phyloP scores from a whole-genome alignment of 2,329 filamentous ascomycete species.

The Scorias spongiosa region DNA sequence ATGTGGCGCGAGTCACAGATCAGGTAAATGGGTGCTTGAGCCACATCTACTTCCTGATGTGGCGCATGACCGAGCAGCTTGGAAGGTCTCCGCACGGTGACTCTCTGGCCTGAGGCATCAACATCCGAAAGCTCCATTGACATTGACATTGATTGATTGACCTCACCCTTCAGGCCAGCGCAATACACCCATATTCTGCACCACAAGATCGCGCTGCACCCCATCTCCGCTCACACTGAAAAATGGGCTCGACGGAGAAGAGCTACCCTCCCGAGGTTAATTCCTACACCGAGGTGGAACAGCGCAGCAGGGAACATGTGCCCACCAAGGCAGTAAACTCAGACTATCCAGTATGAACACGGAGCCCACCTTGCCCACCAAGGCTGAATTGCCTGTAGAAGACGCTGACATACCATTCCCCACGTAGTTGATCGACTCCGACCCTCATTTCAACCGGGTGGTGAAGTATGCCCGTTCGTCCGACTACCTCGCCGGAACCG shows the following conservation, averaged over 20 bases:
- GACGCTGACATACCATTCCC: conserved; percentile 5
- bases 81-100: neutral
- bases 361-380: too few species aligned
- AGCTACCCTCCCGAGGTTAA: conserved; percentile 7
- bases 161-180: neutral
- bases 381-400: too few species aligned
- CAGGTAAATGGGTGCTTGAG: too few species aligned
- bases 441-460: conserved; percentile 89
- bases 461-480: conserved; percentile 70
- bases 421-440: conserved; percentile 86
- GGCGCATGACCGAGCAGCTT: neutral
- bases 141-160: neutral
- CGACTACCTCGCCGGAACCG: conserved; percentile 62
- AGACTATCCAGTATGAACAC: conserved; percentile 65
- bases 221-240: too few species aligned
- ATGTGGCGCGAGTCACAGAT: neutral
- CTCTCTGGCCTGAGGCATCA: neutral
- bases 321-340: conserved; percentile 67
- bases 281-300: conserved; percentile 13
- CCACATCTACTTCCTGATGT: neutral
- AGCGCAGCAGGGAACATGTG: conserved; percentile 14
- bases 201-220: too few species aligned
- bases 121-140: neutral
- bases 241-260: conserved; percentile 4
- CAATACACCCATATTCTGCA: too few species aligned